These are phyloP conservation scores for Fusarium xyrophilum DNA, from an alignment of 2,329 filamentous ascomycete species.

Conservation along the genomic window DNA sequence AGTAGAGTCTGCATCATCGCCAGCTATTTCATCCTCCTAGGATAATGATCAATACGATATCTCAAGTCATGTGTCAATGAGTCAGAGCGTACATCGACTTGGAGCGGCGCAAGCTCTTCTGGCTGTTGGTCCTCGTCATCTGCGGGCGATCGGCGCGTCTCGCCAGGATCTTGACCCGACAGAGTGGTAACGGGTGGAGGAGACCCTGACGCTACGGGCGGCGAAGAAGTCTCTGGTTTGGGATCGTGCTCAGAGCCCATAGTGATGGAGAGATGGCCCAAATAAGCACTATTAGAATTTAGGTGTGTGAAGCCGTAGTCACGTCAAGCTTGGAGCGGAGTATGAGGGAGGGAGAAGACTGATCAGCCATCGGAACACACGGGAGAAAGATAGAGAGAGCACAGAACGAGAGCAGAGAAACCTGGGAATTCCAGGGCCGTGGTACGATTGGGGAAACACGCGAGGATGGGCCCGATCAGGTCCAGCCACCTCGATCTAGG, in stretches of 20 bases:
- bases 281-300: background rate
- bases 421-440: background rate
- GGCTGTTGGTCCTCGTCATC: background rate
- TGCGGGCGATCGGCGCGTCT: background rate
- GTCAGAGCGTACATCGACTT: conserved; percentile 23
- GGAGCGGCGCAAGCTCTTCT: conserved; percentile 16
- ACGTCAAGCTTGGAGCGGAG: background rate
- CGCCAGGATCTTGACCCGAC: conserved; percentile 3
- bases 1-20: conserved; percentile 44
- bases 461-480: background rate
- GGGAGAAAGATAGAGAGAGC: background rate
- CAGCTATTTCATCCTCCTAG: conserved; percentile 31
- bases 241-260: conserved; percentile 1
- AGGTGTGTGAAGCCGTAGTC: background rate
- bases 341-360: background rate
- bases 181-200: conserved; percentile 11
- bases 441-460: background rate
- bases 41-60: background rate
- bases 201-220: background rate
- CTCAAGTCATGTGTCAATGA: too few species aligned
- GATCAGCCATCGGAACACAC: background rate
- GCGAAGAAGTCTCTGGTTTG: background rate
- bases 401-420: background rate
- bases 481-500: background rate
- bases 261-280: background rate